Percentiles rank a stretch among this genome's conserved stretches.
phyloP scores from a whole-genome alignment of 495 filamentous ascomycete genomes.

The Aspergillus saccharolyticus region DNA sequence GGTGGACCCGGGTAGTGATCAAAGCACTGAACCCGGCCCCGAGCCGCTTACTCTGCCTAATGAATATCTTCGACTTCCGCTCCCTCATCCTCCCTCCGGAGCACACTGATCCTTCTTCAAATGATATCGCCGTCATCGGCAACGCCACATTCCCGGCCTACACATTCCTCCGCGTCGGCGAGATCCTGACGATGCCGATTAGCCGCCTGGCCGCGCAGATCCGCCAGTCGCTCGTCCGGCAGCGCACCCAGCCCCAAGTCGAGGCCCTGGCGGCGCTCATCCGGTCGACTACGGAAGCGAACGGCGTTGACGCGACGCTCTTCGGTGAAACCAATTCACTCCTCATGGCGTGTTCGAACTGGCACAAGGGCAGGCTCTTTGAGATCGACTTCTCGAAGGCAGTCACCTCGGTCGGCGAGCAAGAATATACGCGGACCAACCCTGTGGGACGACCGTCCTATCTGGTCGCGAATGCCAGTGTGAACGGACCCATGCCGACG shows the following conservation, averaged over 20 bases:
- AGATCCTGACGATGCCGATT: constrained; percentile 27
- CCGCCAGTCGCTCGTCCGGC: constrained; percentile 29
- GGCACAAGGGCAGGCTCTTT: constrained; percentile 36
- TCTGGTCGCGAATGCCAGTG: constrained; percentile 17
- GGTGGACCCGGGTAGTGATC: constrained; percentile 10
- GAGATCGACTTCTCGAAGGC: constrained; percentile 38
- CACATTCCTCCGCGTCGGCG: constrained; percentile 22
- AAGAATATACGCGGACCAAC: not conserved
- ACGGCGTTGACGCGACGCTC: constrained; percentile 13
- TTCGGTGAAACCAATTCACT: constrained; percentile 4
- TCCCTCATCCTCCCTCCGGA: not conserved
- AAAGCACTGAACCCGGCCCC: not conserved
- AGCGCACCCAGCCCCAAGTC: constrained; percentile 34
- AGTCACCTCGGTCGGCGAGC: constrained; percentile 18
- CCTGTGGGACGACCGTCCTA: constrained; percentile 13
- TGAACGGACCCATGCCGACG: constrained; percentile 22
- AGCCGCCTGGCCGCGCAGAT: constrained; percentile 26
- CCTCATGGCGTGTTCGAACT: constrained; percentile 37
- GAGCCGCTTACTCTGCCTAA: not conserved
- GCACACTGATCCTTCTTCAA: constrained; percentile 18
- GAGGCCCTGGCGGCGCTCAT: constrained; percentile 27
- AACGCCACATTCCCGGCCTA: constrained; percentile 28
- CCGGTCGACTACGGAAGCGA: not conserved
- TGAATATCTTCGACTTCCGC: constrained; percentile 3
- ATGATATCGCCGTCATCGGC: constrained; percentile 23